A percentile compares a stretch with the other conserved stretches of the same genome.
These are phyloP conservation scores for Fennellomyces sp. DNA, from an alignment of 371 early-diverging fungal genomes.

Conservation along the genomic window DNA sequence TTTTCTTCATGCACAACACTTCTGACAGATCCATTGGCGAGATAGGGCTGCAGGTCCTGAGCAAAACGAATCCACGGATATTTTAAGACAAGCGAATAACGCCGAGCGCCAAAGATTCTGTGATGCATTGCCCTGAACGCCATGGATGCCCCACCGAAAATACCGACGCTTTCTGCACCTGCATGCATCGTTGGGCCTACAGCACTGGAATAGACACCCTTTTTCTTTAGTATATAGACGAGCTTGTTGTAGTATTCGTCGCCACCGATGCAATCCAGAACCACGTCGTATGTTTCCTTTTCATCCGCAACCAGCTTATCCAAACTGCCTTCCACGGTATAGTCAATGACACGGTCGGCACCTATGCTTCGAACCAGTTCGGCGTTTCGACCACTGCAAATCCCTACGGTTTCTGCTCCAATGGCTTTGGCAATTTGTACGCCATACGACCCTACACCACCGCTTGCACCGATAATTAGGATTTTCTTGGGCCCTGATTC, in stretches of 20 bases:
- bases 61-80: slow-evolving; percentile 9
- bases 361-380: slow-evolving; percentile 56
- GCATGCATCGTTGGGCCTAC: slow-evolving; percentile 36
- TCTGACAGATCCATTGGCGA: slow-evolving; percentile 11
- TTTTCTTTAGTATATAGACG: slow-evolving; percentile 27
- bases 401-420: slow-evolving; percentile 58
- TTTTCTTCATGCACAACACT: slow-evolving; percentile 9
- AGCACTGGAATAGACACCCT: slow-evolving; percentile 43
- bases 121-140: slow-evolving; percentile 1
- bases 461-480: slow-evolving; percentile 57
- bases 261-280: slow-evolving; percentile 57
- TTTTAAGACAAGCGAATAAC: slow-evolving; percentile 7
- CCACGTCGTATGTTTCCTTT: slow-evolving; percentile 36
- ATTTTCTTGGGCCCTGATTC: slow-evolving; percentile 21
- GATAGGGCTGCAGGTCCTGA: background rate
- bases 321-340: slow-evolving; percentile 38
- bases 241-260: slow-evolving; percentile 42
- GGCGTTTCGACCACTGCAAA: slow-evolving; percentile 58
- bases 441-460: slow-evolving; percentile 62
- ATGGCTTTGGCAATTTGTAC: slow-evolving; percentile 65
- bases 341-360: slow-evolving; percentile 63
- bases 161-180: slow-evolving; percentile 18
- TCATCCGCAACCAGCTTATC: slow-evolving; percentile 14
- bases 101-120: slow-evolving; percentile 14
- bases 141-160: slow-evolving; percentile 11